A percentile compares a stretch with the other conserved stretches of the same genome.
These are phyloP conservation scores for Metarhizium anisopliae DNA, from an alignment of 2,329 filamentous ascomycete species.

Conservation along the genomic window DNA sequence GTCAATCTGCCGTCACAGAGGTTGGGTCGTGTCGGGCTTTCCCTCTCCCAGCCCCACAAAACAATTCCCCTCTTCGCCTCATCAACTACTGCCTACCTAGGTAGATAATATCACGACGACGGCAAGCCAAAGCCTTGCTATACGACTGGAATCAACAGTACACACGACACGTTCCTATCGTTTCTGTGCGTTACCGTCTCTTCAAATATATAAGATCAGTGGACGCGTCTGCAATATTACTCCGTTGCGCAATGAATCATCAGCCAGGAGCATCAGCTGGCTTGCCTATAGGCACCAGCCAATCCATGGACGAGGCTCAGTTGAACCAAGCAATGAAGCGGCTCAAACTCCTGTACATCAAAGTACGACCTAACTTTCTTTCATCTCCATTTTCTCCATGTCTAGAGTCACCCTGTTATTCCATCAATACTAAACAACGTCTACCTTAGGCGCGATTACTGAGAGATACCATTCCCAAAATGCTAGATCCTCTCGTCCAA, in stretches of 20 bases:
- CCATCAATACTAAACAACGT: constrained; percentile 9
- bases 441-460: constrained; percentile 22
- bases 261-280: constrained; percentile 1
- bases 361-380: constrained; percentile 27
- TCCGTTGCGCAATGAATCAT: constrained; percentile 3
- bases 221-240: background rate
- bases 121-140: background rate
- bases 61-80: too few relatives aligned
- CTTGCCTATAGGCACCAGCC: constrained; percentile 10
- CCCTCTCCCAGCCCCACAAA: too few relatives aligned
- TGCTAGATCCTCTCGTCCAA: constrained; percentile 38
- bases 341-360: constrained; percentile 45
- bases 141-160: background rate
- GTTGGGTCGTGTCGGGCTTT: too few relatives aligned
- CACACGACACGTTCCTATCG: background rate
- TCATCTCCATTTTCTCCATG: background rate
- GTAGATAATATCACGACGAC: background rate
- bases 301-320: constrained; percentile 37
- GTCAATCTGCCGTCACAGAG: too few relatives aligned
- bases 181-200: background rate
- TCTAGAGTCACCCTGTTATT: too few relatives aligned
- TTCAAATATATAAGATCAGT: background rate
- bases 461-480: constrained; percentile 27
- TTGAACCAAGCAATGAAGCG: constrained; percentile 40
- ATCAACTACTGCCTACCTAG: too few relatives aligned